phyloP scores from a whole-genome alignment of 768 basidiomycete genomes.

The Boletus patriciae region DNA sequence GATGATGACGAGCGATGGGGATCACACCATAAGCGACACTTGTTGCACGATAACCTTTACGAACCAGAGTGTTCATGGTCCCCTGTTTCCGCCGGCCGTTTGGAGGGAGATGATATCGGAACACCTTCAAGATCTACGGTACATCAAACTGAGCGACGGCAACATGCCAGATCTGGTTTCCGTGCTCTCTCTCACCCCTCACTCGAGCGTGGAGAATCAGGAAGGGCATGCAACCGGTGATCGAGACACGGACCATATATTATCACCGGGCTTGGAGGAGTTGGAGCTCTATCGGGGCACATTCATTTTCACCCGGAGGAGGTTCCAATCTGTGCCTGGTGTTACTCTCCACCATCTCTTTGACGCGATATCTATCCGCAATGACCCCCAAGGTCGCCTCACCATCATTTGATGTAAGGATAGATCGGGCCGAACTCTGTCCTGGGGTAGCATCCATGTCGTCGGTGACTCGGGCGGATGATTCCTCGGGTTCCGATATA shows the following conservation, averaged over 20 bases:
- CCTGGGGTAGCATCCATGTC: too few relatives aligned
- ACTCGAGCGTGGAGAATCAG: not conserved
- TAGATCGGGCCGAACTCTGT: too few relatives aligned
- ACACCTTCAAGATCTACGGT: not conserved
- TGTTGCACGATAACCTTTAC: not conserved
- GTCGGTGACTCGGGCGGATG: too few relatives aligned
- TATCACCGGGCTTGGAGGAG: not conserved
- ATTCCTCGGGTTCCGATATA: too few relatives aligned
- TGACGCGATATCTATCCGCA: not conserved
- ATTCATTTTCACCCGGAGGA: not conserved
- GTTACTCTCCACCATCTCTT: not conserved
- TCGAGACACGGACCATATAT: not conserved
- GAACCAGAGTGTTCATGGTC: not conserved
- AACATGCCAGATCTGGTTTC: not conserved
- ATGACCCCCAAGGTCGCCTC: not conserved
- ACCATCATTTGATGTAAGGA: not conserved
- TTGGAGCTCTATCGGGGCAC: not conserved
- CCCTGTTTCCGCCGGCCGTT: not conserved
- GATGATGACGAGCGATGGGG: not conserved
- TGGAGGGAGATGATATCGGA: slow-evolving; percentile 2
- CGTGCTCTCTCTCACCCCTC: not conserved
- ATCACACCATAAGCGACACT: not conserved
- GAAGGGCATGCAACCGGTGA: not conserved
- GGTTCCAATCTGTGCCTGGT: not conserved
- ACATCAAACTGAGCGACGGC: not conserved